phyloP scores from a whole-genome alignment of 2,329 filamentous ascomycete species.

The Thelonectria discophora region DNA sequence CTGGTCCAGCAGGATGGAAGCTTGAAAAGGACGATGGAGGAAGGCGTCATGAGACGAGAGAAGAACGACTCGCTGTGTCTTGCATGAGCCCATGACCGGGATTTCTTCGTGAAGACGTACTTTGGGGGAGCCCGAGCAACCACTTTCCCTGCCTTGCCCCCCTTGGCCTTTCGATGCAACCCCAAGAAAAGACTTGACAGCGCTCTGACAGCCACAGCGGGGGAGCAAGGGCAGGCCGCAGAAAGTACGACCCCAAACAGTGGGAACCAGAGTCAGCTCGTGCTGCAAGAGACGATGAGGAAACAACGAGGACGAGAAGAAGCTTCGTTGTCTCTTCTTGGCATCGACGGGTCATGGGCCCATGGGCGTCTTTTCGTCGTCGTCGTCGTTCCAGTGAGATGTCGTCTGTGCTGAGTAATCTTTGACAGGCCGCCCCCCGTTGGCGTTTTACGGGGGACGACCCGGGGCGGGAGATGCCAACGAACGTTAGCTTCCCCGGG shows the following conservation, averaged over 20 bases:
- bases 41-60: too few relatives aligned
- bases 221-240: too few relatives aligned
- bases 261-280: too few relatives aligned
- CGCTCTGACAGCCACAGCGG: not conserved
- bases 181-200: not conserved
- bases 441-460: not conserved
- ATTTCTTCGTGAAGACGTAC: too few relatives aligned
- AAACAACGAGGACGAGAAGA: not conserved
- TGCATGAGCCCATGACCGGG: not conserved
- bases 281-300: not conserved
- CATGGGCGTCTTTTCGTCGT: too few relatives aligned
- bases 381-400: not conserved
- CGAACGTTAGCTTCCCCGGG: slow-evolving; percentile 17
- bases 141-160: too few relatives aligned
- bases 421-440: not conserved
- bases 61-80: not conserved
- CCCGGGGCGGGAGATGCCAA: slow-evolving; percentile 6
- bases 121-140: too few relatives aligned
- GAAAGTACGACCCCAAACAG: too few relatives aligned
- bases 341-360: too few relatives aligned
- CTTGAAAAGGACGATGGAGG: too few relatives aligned
- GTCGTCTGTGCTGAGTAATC: slow-evolving; percentile 25
- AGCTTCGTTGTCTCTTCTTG: not conserved
- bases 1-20: too few relatives aligned
- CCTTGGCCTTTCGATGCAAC: too few relatives aligned